Base-by-base conservation (phyloP, 345 rosid genomes). In the Raphanus sativus region DNA sequence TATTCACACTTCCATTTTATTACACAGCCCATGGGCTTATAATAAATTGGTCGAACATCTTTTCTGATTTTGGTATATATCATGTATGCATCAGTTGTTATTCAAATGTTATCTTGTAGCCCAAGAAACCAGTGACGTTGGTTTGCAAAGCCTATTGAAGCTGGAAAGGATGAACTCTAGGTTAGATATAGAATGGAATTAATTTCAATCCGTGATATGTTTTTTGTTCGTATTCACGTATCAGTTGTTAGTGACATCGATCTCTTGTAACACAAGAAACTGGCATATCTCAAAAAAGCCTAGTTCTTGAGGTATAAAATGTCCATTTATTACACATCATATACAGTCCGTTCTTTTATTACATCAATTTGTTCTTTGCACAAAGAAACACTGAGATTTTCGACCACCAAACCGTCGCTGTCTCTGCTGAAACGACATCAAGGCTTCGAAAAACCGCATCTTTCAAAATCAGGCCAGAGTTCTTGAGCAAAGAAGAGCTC, bases 391-490 rank as follows among this genome's bases (percentile, higher is more conserved):
- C 21, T 65, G 85, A 15, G 83, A 76, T 58, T 79, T 34, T 3
- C 91, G 70, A 70, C 70, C 81, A 42, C 98, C 96, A 16, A 78
- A 92, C 8, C 96, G 91, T 26, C 98, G 82, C 64, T 87, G 86
- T 79, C 94, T 84, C 52, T 86, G 87, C 78, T 92, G 98, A 72
- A 80, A 88, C 4, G 98, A 87, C 69, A 33, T 60, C 60, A 91
- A 83, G 45, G 95, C 91, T 26, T 86, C 91, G 0, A 81, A 40
- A 86, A 93, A 64, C 87, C 90, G 0, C 16, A 77, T 33, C 86
- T 78, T 36, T 91, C 87, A 17, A 93, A 93, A 83, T 91, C 93
- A 42, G 98, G 97, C 97, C 98, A 91, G 0, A 89, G 81, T 0
- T 88, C 58, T 61, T 82, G 85, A 5, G 74, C 84, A 17, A 93